Conservation (phyloP, 495 filamentous ascomycete species). For the Hypoxylon subgilvum region DNA sequence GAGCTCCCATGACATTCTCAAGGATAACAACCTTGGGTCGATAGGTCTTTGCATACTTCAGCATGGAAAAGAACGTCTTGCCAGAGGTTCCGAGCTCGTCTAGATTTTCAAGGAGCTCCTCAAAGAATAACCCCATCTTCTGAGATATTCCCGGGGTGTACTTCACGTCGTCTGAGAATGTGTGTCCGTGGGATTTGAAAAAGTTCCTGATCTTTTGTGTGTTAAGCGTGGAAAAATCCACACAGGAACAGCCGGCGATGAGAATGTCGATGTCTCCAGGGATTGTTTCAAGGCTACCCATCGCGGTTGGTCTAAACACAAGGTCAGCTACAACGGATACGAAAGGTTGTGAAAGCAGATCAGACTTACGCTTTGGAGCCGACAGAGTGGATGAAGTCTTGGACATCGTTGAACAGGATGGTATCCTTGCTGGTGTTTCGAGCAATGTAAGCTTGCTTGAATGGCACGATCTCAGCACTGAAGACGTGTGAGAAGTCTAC, state of each 20-base stretch:
- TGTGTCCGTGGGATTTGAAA: neutral
- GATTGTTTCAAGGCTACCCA: constrained; percentile 64
- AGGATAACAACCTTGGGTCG: constrained; percentile 71
- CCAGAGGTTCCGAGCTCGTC: constrained; percentile 68
- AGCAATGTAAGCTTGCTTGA: constrained; percentile 82
- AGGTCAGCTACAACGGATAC: constrained; percentile 15
- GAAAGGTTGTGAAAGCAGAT: neutral
- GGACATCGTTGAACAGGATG: constrained; percentile 73
- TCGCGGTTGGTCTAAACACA: constrained; percentile 68
- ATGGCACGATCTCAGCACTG: constrained; percentile 78
- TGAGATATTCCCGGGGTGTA: too few species aligned
- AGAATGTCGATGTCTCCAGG: constrained; percentile 70
- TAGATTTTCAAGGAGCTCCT: constrained; percentile 40
- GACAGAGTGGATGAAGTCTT: constrained; percentile 58
- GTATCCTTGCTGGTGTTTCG: constrained; percentile 63
- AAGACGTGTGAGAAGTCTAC: constrained; percentile 69
- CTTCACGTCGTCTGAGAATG: neutral
- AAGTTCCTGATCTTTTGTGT: constrained; percentile 39
- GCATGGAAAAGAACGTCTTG: constrained; percentile 69
- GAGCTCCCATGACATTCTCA: constrained; percentile 73
- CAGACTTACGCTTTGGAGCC: constrained; percentile 63
- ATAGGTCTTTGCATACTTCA: constrained; percentile 60
- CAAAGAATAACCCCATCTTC: constrained; percentile 5
- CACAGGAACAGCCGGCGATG: constrained; percentile 77
- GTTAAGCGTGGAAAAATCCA: constrained; percentile 72